phyloP scores from a whole-genome alignment of 805 yeast genomes.

The Candida nitratophila region DNA sequence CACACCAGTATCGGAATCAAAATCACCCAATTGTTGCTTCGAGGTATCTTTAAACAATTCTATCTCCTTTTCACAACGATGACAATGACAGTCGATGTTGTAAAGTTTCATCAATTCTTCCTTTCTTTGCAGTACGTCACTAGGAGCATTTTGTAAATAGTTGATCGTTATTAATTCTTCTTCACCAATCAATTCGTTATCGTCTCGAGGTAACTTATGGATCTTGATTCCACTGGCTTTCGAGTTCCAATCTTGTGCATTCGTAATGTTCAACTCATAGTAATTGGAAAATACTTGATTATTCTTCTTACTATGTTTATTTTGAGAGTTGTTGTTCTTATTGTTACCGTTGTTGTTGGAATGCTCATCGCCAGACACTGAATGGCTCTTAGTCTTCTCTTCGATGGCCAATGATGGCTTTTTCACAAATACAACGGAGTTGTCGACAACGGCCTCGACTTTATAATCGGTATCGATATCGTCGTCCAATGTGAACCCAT shows the following conservation, averaged over 20 bases:
- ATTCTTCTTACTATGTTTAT: too few species aligned
- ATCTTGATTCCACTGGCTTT: conserved; percentile 1
- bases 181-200: too few species aligned
- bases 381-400: background rate
- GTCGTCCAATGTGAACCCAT: background rate
- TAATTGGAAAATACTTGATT: background rate
- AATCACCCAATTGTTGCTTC: background rate
- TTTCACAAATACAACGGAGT: conserved; percentile 12
- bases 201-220: background rate
- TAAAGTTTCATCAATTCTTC: background rate
- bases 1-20: background rate
- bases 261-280: background rate
- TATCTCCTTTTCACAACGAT: background rate
- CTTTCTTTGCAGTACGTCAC: background rate
- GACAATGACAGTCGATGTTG: background rate
- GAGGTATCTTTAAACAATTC: background rate
- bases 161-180: background rate
- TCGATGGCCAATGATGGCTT: background rate
- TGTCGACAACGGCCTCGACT: conserved; percentile 13
- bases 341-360: background rate
- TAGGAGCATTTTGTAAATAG: conserved; percentile 1
- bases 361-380: background rate
- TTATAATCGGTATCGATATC: conserved; percentile 12
- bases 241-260: conserved; percentile 1
- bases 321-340: background rate